These are phyloP conservation scores for Candida nanaspora DNA, from an alignment of 805 yeast genomes.

Conservation along the genomic window DNA sequence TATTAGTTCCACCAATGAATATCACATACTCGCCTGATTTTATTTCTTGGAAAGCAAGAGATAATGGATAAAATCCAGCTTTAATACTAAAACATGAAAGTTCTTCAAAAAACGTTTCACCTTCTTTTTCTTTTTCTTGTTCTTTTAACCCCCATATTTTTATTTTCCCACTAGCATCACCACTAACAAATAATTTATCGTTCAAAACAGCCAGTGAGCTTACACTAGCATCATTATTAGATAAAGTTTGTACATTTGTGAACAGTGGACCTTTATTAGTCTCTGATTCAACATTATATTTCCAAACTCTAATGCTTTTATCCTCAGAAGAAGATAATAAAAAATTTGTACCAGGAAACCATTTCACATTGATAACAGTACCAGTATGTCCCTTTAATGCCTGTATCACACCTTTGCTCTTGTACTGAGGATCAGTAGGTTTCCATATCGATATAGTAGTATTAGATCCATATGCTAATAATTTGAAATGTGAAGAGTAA, in stretches of 20 bases:
- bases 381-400: constrained; percentile 57
- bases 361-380: constrained; percentile 62
- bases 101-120: too few relatives aligned
- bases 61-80: constrained; percentile 43
- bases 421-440: constrained; percentile 32
- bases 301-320: constrained; percentile 56
- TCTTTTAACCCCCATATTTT: constrained; percentile 39
- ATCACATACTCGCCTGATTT: constrained; percentile 33
- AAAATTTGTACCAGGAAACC: constrained; percentile 35
- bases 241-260: constrained; percentile 23
- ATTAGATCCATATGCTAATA: constrained; percentile 70
- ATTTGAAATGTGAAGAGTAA: constrained; percentile 26
- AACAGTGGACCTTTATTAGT: constrained; percentile 21
- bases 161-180: constrained; percentile 57
- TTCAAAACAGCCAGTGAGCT: constrained; percentile 41
- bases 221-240: constrained; percentile 43
- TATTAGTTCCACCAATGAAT: constrained; percentile 69
- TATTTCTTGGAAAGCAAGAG: constrained; percentile 28
- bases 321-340: constrained; percentile 68
- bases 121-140: too few relatives aligned
- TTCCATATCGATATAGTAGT: constrained; percentile 61
- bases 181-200: constrained; percentile 42
- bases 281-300: constrained; percentile 13
- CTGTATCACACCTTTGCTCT: constrained; percentile 37
- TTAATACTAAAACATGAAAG: constrained; percentile 28